Evolutionary conservation across 208 protist genomes (phyloP).

Genomic region (Leptomonas pyrrhocoris): DNA sequence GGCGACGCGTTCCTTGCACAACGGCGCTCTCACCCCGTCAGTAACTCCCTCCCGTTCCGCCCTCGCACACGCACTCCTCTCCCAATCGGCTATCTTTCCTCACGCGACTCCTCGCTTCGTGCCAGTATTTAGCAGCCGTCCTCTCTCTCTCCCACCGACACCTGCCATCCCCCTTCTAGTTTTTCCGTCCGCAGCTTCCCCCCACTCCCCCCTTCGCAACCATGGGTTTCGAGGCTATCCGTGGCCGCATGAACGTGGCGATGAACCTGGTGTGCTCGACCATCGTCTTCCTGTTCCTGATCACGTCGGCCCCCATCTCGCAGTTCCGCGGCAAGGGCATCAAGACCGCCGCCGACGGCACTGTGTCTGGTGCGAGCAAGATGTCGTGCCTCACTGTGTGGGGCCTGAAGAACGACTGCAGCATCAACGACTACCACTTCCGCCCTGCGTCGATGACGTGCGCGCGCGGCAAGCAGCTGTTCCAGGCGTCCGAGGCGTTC

Average conservation of each 20-base stretch:
- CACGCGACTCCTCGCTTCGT: background rate
- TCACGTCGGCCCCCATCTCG: slow-evolving; percentile 51
- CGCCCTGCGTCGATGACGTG: slow-evolving; percentile 20
- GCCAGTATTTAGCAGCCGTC: background rate
- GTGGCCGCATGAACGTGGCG: slow-evolving; percentile 41
- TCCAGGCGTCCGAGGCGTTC: slow-evolving; percentile 58
- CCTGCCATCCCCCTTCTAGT: background rate
- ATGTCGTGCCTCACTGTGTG: slow-evolving; percentile 55
- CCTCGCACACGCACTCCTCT: background rate
- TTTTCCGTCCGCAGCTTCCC: background rate
- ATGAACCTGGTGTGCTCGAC: slow-evolving; percentile 49
- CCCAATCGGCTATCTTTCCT: background rate
- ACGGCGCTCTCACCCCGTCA: background rate
- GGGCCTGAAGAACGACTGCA: slow-evolving; percentile 63
- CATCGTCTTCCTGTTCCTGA: slow-evolving; percentile 58
- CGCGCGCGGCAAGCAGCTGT: slow-evolving; percentile 36
- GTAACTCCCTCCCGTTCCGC: slow-evolving; percentile 7
- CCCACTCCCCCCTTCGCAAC: slow-evolving; percentile 20
- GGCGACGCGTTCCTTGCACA: background rate
- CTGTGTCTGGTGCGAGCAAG: slow-evolving; percentile 28
- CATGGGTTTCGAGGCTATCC: slow-evolving; percentile 60
- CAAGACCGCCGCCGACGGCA: background rate
- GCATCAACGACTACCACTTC: slow-evolving; percentile 27
- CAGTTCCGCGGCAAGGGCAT: slow-evolving; percentile 58
- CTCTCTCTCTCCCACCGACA: background rate